Evolutionary conservation across 2,329 filamentous ascomycete genomes (phyloP).

Genomic region (Xylaria sp.): DNA sequence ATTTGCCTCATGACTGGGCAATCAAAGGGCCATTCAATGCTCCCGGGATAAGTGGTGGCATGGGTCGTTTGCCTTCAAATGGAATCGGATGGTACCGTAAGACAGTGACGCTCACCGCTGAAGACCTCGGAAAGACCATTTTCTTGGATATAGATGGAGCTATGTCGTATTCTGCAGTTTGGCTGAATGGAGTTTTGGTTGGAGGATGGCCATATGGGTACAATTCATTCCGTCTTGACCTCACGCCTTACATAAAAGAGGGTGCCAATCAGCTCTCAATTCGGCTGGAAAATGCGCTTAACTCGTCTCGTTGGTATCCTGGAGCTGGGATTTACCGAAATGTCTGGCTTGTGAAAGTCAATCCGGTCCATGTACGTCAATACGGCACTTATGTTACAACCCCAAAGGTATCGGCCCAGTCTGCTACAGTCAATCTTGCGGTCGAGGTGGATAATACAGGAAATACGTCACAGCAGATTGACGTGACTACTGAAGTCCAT

Average conservation of each 20-base stretch:
- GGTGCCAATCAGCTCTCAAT: constrained; percentile 60
- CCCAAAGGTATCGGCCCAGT: constrained; percentile 55
- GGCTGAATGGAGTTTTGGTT: constrained; percentile 61
- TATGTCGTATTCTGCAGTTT: constrained; percentile 64
- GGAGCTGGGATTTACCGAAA: constrained; percentile 66
- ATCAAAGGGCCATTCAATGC: constrained; percentile 55
- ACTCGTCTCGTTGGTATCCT: constrained; percentile 65
- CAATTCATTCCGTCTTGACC: constrained; percentile 62
- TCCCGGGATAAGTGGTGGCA: constrained; percentile 51
- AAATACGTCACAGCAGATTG: constrained; percentile 47
- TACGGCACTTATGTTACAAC: constrained; percentile 63
- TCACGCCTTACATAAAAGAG: constrained; percentile 56
- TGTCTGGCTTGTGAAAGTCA: constrained; percentile 63
- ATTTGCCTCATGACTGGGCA: constrained; percentile 59
- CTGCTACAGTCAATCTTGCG: constrained; percentile 57
- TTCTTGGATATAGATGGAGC: constrained; percentile 58
- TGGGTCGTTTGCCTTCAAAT: constrained; percentile 60
- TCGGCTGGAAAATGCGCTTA: constrained; percentile 60
- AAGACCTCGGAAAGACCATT: constrained; percentile 40
- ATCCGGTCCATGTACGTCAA: constrained; percentile 59
- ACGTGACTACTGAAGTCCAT: constrained; percentile 56
- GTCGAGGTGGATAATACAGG: constrained; percentile 61
- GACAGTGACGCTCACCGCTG: constrained; percentile 46
- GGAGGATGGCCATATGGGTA: constrained; percentile 65
- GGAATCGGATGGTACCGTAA: constrained; percentile 64